phyloP scores from a whole-genome alignment of 2,329 filamentous ascomycete genomes.

The Colletotrichum costaricense region DNA sequence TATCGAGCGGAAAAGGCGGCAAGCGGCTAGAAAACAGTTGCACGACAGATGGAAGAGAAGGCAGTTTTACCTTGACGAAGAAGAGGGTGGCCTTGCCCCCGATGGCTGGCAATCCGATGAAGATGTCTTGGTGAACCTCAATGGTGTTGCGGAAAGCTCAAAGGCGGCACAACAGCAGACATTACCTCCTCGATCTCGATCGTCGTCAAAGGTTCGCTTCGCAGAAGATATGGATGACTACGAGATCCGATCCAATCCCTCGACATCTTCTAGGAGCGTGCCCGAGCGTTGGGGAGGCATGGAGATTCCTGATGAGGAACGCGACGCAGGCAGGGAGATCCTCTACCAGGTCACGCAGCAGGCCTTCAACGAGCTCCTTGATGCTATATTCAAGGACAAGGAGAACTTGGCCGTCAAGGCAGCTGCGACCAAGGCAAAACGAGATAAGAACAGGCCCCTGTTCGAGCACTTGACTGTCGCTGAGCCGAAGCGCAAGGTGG shows the following conservation, averaged over 20 bases:
- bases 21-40: constrained; percentile 61
- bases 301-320: constrained; percentile 83
- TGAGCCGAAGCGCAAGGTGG: constrained; percentile 25
- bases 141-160: constrained; percentile 54
- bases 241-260: constrained; percentile 77
- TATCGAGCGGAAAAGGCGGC: constrained; percentile 52
- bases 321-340: constrained; percentile 87
- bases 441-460: constrained; percentile 65
- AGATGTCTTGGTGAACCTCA: constrained; percentile 60
- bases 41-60: constrained; percentile 81
- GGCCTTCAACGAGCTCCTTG: constrained; percentile 91
- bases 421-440: constrained; percentile 69
- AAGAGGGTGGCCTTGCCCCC: constrained; percentile 78
- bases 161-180: constrained; percentile 51
- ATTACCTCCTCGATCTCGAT: constrained; percentile 70
- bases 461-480: constrained; percentile 49
- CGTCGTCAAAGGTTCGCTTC: constrained; percentile 84
- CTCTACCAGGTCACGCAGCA: constrained; percentile 93
- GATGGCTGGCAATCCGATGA: constrained; percentile 72
- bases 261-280: constrained; percentile 77
- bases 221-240: constrained; percentile 77
- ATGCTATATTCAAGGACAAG: constrained; percentile 83
- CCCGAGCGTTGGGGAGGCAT: constrained; percentile 82
- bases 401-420: constrained; percentile 81
- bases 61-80: constrained; percentile 86